Conservation (phyloP, 371 early-diverging fungal genomes). For the Amoeboradix gromovi region DNA sequence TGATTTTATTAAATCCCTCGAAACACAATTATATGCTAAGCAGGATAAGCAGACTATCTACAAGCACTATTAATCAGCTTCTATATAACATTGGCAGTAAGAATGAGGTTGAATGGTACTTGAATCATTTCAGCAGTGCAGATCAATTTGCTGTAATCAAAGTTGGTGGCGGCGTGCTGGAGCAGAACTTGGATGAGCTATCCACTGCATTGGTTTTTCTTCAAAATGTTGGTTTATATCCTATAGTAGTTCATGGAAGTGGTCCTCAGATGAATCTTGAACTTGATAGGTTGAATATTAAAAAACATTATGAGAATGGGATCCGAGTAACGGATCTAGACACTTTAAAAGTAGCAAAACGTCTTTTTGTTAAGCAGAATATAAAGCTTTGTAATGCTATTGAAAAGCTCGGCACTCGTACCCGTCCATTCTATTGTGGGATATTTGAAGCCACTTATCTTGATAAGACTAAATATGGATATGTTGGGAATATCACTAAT, state of each 20-base stretch:
- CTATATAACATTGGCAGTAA: conserved; percentile 89
- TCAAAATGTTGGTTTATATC: conserved; percentile 78
- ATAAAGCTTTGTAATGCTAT: conserved; percentile 76
- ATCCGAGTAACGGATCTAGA: conserved; percentile 74
- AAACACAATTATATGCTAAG: no score
- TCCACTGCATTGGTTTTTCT: conserved; percentile 77
- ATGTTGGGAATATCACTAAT: conserved; percentile 55
- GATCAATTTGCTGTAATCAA: conserved; percentile 95
- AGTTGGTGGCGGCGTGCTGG: conserved; percentile 83
- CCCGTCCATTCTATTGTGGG: conserved; percentile 70
- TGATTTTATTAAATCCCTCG: no score
- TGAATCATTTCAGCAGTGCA: conserved; percentile 71
- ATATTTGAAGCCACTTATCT: conserved; percentile 79
- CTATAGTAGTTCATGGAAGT: conserved; percentile 85
- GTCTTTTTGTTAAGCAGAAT: conserved; percentile 64
- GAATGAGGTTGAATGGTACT: conserved; percentile 86
- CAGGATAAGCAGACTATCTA: background rate
- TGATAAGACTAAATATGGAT: conserved; percentile 62
- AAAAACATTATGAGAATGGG: conserved; percentile 73
- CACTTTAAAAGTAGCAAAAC: conserved; percentile 64
- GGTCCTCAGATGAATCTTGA: conserved; percentile 77
- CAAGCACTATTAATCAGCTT: conserved; percentile 54
- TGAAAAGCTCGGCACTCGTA: conserved; percentile 67
- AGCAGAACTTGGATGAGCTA: conserved; percentile 71
- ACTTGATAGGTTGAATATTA: conserved; percentile 52